These are phyloP conservation scores for Bassia scoparia DNA, from an alignment of 148 eudicot species.

Conservation along the genomic window DNA sequence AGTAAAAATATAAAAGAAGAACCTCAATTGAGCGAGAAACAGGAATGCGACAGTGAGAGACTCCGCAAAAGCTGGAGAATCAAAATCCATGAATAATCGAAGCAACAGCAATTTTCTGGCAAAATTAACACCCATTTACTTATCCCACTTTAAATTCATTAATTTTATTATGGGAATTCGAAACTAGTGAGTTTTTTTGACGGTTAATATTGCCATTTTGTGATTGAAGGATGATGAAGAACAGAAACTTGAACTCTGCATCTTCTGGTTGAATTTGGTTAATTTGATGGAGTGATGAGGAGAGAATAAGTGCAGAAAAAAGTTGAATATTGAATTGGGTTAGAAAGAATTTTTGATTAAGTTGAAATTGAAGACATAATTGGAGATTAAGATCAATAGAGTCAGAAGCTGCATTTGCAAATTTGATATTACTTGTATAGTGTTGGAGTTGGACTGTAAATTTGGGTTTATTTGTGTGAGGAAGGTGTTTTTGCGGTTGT, in stretches of 20 bases:
- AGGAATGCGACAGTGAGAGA: conserved; percentile 85
- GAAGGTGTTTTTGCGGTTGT: no score
- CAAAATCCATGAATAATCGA: conserved; percentile 38
- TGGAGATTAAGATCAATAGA: conserved; percentile 35
- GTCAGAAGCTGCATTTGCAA: conserved; percentile 31
- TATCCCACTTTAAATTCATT: conserved; percentile 13
- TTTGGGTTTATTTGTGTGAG: no score
- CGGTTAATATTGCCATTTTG: neutral
- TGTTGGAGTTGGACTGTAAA: no score
- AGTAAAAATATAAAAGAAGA: neutral
- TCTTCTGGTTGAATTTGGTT: neutral
- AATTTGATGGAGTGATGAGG: conserved; percentile 5
- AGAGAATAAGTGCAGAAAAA: conserved; percentile 13
- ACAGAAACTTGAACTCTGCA: neutral
- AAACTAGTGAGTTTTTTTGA: neutral
- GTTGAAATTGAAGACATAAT: conserved; percentile 31
- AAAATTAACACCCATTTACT: conserved; percentile 48
- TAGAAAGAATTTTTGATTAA: conserved; percentile 24
- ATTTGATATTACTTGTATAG: neutral
- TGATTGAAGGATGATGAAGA: neutral
- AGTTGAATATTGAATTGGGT: conserved; percentile 17
- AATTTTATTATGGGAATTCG: neutral
- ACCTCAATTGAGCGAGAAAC: conserved; percentile 85
- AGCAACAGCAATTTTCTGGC: conserved; percentile 42
- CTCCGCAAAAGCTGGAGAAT: conserved; percentile 66